Percentiles rank a stretch among this genome's conserved stretches.
Conservation (phyloP, 2,329 filamentous ascomycete species). For the Mariannaea sp. region DNA sequence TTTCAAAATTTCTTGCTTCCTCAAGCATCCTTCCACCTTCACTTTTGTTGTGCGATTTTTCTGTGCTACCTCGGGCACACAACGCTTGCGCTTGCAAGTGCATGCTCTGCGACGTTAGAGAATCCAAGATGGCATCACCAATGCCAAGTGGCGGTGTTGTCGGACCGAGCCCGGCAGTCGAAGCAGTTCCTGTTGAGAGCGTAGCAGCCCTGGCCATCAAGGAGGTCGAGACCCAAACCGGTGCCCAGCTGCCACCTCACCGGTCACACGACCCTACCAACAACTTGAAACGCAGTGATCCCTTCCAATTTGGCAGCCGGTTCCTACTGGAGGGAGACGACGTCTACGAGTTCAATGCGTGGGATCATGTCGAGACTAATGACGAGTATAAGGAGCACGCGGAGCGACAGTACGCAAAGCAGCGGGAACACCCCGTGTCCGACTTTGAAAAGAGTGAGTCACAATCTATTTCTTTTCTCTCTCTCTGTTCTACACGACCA, state of each 20-base stretch:
- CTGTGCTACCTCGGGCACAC: constrained; percentile 27
- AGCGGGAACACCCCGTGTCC: constrained; percentile 83
- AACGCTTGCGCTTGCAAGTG: constrained; percentile 32
- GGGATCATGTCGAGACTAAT: constrained; percentile 97
- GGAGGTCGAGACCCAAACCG: constrained; percentile 27
- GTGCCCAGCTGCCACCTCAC: constrained; percentile 55
- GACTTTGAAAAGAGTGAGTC: constrained; percentile 86
- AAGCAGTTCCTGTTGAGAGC: constrained; percentile 29
- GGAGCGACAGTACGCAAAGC: constrained; percentile 80
- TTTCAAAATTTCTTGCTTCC: constrained; percentile 29
- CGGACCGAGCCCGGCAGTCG: constrained; percentile 22
- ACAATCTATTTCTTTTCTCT: constrained; percentile 7
- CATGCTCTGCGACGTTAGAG: constrained; percentile 26
- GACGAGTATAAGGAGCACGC: constrained; percentile 85
- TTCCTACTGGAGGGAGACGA: constrained; percentile 83
- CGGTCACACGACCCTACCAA: constrained; percentile 72
- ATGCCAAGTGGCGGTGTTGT: constrained; percentile 32
- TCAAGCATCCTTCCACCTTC: constrained; percentile 26
- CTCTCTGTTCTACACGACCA: not conserved
- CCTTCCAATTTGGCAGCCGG: constrained; percentile 94
- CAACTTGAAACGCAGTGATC: constrained; percentile 86
- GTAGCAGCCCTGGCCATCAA: constrained; percentile 37
- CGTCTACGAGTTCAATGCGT: constrained; percentile 97
- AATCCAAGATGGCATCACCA: constrained; percentile 33
- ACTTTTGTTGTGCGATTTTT: constrained; percentile 25